phyloP scores from a whole-genome alignment of 2,329 filamentous ascomycete genomes.

The Polytolypa hystricis region DNA sequence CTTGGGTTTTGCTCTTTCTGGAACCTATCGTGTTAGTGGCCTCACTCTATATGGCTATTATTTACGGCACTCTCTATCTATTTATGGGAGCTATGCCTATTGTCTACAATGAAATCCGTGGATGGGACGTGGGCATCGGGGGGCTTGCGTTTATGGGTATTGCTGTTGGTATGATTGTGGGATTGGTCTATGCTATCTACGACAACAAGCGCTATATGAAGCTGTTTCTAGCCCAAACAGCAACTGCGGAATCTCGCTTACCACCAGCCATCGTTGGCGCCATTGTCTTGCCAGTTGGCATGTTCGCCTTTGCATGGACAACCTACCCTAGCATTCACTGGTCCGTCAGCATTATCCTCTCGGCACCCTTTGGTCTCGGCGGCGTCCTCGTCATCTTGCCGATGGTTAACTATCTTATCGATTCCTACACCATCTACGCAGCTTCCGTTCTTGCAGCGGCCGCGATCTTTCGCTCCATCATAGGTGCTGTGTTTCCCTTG shows the following conservation, averaged over 20 bases:
- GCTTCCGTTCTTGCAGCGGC: constrained; percentile 67
- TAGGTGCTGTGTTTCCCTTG: constrained; percentile 68
- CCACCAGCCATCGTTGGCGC: constrained; percentile 52
- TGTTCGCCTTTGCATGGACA: constrained; percentile 63
- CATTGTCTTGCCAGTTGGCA: constrained; percentile 49
- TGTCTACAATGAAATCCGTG: constrained; percentile 51
- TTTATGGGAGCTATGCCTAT: constrained; percentile 55
- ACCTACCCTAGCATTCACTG: constrained; percentile 47
- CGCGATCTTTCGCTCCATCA: constrained; percentile 66
- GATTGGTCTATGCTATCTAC: constrained; percentile 40
- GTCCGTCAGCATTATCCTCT: constrained; percentile 39
- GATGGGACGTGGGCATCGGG: constrained; percentile 49
- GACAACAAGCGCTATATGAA: constrained; percentile 46
- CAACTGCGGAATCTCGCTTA: constrained; percentile 56
- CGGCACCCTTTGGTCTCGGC: constrained; percentile 45
- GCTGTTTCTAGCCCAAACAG: constrained; percentile 37
- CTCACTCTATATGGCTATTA: constrained; percentile 54
- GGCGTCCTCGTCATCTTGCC: constrained; percentile 52
- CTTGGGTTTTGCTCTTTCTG: constrained; percentile 57
- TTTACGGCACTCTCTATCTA: constrained; percentile 39
- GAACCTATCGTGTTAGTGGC: constrained; percentile 59
- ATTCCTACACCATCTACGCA: constrained; percentile 62
- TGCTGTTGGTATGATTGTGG: constrained; percentile 52
- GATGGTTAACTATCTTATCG: constrained; percentile 56
- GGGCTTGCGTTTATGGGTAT: constrained; percentile 59